Evolutionary conservation across 768 basidiomycete genomes (phyloP), one percentile per base, ranked within the genome.

Genomic region (Hortiboletus flavorubellus): DNA sequence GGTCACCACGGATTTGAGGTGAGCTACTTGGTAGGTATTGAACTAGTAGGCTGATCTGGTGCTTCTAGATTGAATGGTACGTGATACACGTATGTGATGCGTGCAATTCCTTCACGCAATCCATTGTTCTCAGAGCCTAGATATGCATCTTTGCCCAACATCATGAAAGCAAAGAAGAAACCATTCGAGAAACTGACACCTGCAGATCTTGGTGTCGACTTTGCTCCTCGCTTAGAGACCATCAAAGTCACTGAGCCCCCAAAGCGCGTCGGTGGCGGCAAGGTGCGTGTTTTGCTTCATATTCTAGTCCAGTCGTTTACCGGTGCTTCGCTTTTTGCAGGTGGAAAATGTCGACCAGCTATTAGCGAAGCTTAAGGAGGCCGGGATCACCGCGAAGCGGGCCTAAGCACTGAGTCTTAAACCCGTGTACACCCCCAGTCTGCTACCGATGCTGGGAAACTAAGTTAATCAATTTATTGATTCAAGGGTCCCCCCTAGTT

Each of bases 141-240:
- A 62, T 99, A 97, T 66, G 97, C 97, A 0, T 93, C 95, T n/a
- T 72, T 99, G 56, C 93, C 93, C 4, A 94, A 93, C 63, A 96
- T 96, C 72, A 96, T 96, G 92, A 95, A 96, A 73, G 97, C 97
- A n/a, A 98, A 98, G 81, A 99, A 98, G 81, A 99, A 99, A 76
- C 87, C 89, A 14, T 73, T 98, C 41, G 87, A 95, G 73, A 93
- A 91, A 67, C 64, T 97, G 49, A 82, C 82, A 15, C 78, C 93
- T 1, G 76, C 78, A 23, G 93, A 94, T 62, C 84, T 98, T 23
- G 85, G 85, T 8, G 76, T 98, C 23, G 93, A 98, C 74, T 80
- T 92, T 51, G 80, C 84, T 0, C 93, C 93, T 15, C 79, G 82
- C 33, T 74, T 98, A 29, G 91, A 97, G 76, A 92, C 86, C 0